Evolutionary conservation across 2,329 filamentous ascomycete species (phyloP).

Genomic region (Gaeumannomyces sp.): DNA sequence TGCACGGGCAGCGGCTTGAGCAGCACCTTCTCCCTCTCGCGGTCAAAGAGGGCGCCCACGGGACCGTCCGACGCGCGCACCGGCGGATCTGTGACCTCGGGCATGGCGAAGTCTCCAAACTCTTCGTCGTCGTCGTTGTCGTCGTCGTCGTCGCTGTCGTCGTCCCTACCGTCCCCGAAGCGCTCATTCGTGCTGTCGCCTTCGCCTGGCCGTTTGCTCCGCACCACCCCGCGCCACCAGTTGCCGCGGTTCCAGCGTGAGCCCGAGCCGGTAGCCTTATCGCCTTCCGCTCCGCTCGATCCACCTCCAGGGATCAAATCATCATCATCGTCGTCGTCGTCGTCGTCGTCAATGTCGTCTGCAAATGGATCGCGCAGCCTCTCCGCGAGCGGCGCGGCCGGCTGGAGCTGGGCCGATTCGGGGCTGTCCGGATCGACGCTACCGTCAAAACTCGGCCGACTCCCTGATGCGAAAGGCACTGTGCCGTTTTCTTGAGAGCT

Average conservation of each 20-base stretch:
- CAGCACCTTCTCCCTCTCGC: slow-evolving; percentile 35
- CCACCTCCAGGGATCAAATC: slow-evolving; percentile 21
- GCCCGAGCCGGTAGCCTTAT: slow-evolving; percentile 7
- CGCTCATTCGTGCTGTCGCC: slow-evolving; percentile 21
- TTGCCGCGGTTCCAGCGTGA: slow-evolving; percentile 27
- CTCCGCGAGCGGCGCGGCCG: slow-evolving; percentile 16
- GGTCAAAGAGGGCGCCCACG: slow-evolving; percentile 16
- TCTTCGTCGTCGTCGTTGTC: slow-evolving; percentile 56
- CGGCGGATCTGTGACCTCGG: slow-evolving; percentile 37
- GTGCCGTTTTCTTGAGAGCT: slow-evolving; percentile 30
- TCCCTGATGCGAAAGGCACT: slow-evolving; percentile 14
- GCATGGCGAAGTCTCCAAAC: slow-evolving; percentile 64
- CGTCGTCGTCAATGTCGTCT: slow-evolving; percentile 47
- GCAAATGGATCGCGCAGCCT: slow-evolving; percentile 47
- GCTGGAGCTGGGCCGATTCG: slow-evolving; percentile 11
- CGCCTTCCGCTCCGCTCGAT: not conserved
- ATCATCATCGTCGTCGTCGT: slow-evolving; percentile 29
- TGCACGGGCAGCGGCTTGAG: slow-evolving; percentile 51
- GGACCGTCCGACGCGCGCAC: slow-evolving; percentile 17
- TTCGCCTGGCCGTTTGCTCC: slow-evolving; percentile 11
- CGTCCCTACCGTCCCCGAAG: slow-evolving; percentile 30
- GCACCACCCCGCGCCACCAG: slow-evolving; percentile 30
- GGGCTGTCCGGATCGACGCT: slow-evolving; percentile 9
- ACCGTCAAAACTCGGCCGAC: not conserved
- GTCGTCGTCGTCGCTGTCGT: slow-evolving; percentile 37